Conservation (phyloP, 1,139 yeast genomes). For the Hyphopichia fennica region DNA sequence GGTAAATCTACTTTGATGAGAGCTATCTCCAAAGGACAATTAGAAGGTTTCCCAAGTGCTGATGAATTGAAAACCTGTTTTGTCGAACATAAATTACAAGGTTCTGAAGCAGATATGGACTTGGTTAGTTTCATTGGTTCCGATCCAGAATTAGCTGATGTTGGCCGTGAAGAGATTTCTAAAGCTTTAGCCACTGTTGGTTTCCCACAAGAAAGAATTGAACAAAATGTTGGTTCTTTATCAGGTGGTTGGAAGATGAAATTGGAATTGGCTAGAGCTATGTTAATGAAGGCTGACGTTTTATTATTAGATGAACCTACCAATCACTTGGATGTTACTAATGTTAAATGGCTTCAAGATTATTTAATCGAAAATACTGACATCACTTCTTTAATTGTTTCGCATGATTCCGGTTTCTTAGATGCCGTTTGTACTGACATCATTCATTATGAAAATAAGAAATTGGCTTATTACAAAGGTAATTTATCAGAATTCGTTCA, state of each 20-base stretch:
- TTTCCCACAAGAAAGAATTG: slow-evolving; percentile 84
- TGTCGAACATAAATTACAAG: slow-evolving; percentile 96
- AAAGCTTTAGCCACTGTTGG: slow-evolving; percentile 82
- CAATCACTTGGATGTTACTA: slow-evolving; percentile 92
- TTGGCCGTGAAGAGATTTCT: slow-evolving; percentile 68
- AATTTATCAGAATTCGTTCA: slow-evolving; percentile 90
- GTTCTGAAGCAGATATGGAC: slow-evolving; percentile 90
- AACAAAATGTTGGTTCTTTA: slow-evolving; percentile 87
- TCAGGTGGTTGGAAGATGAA: slow-evolving; percentile 99
- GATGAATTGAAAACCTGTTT: slow-evolving; percentile 89
- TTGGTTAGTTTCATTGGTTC: slow-evolving; percentile 86
- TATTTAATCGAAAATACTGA: slow-evolving; percentile 78
- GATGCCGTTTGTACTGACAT: slow-evolving; percentile 96
- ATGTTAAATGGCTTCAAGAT: slow-evolving; percentile 92
- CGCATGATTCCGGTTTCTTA: slow-evolving; percentile 96
- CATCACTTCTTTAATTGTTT: slow-evolving; percentile 91
- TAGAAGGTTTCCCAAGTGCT: slow-evolving; percentile 96
- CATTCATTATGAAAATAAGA: slow-evolving; percentile 94
- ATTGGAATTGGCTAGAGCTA: slow-evolving; percentile 95
- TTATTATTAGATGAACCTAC: slow-evolving; percentile 96
- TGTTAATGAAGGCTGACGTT: slow-evolving; percentile 96
- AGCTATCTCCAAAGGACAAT: slow-evolving; percentile 93
- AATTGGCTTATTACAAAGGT: slow-evolving; percentile 94
- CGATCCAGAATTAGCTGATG: slow-evolving; percentile 74
- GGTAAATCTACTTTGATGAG: slow-evolving; percentile 98